Base-by-base conservation (phyloP, 768 basidiomycete species). In the Pholiota molesta region DNA sequence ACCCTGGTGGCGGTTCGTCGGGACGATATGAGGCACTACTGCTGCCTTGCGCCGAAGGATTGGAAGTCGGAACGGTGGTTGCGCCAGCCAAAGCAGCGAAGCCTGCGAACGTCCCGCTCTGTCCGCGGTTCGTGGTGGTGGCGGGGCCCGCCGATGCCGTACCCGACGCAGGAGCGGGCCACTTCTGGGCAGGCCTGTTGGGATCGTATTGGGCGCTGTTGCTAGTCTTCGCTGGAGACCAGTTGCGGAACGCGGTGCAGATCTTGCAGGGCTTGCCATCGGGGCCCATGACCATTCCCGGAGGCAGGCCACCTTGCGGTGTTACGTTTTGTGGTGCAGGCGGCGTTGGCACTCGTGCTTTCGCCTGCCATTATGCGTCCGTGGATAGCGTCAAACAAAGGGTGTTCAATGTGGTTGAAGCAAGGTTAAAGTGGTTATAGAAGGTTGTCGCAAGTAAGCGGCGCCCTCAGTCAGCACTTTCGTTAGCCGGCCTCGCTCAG, bases 261-360 rank as follows among this genome's bases (percentile, higher is more conserved):
- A 92, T 87, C 77, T 94, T 97, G 82, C 97, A 98, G 0, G 93
- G 94, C 74, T 95, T 97, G 19, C 97, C 96, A 65, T 98, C 94
- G 13, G 94, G 91, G 1, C 93, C 95, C 66, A 99, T 77, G 59
- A 96, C 85, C 82, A 94, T 88, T 2, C 94, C 94, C 7, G 92
- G 90, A 0, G 92, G 90, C 29, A 90, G 47, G 21, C 37, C 11
- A 14, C 47, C 47, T 11, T 21, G 23, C 23, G 47, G 7, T 5
- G 9, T 23, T 26, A 28, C 26, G 47, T 28, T 49, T 49, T 49
- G 47, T 26, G 21, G 47, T 49, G 23, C 13, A 16, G 42, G 21
- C 21, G 47, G n/a, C 11, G 47, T 13, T 3, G 35, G 35, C 11
- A 16, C 9, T 37, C 35, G 13, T 49, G 47, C 8, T 21, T 3